Base-by-base conservation (phyloP, 2,329 filamentous ascomycete species). In the Nakataea oryzae region DNA sequence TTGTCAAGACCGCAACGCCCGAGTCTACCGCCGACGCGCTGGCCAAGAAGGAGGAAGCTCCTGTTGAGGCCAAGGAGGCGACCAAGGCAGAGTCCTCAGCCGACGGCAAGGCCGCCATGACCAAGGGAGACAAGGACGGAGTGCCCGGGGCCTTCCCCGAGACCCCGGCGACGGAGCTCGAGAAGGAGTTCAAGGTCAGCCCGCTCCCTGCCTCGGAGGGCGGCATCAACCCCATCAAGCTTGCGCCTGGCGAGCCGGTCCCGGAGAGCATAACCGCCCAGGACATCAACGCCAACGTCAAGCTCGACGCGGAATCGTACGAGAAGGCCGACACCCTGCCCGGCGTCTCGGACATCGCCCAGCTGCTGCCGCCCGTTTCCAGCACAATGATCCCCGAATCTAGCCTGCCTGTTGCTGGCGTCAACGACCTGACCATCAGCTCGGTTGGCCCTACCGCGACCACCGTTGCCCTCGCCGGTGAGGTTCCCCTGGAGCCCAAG, bases 261-360 rank as follows among this genome's bases (percentile, higher is more conserved):
- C 93, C 93, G 54, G 81, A 89, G 58, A 81, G 82, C 29, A 70
- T 92, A 68, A 86, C 86, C 58, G 74, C 81, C 60, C 89, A 90
- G 73, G 87, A 88, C 66, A 78, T 84, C 68, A 88, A 90, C 72
- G 78, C 78, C 64, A 87, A 91, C 60, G 83, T 96, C 70, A 85
- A 87, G 70, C 83, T 90, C 26, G 93, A 97, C 73, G 83, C 91
- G 73, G 90, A 86, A 67, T 93, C 91, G 1, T 97, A 97, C 74
- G 88, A 96, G 73, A 90, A 90, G 74, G 86, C 87, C 66, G 89
- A 89, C 70, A 82, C 86, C 63, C 74, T 86, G 55, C 79, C 81
- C 60, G 82, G 81, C 30, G 63, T 66, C 69, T 76, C 66, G 8
- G 41, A 50, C 11, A 8, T 50, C 41, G 41, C 41, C 41, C 76